These are phyloP conservation scores for Sanguinoderma infundibulare DNA, from an alignment of 1,284 basidiomycete species.

Conservation along the genomic window DNA sequence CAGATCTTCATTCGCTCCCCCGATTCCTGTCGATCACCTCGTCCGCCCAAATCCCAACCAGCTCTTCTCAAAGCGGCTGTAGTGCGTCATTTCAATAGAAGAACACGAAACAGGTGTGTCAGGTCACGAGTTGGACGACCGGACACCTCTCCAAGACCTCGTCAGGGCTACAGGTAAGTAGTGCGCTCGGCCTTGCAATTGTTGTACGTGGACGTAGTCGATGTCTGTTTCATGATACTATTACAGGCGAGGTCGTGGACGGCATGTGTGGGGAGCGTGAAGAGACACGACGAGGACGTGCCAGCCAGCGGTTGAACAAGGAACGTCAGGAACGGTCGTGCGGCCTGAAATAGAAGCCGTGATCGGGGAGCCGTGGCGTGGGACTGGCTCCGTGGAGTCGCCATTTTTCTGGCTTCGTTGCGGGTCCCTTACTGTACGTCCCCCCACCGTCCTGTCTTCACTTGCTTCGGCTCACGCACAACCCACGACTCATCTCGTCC, in stretches of 20 bases:
- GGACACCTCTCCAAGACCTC: conserved; percentile 17
- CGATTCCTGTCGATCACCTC: too few species aligned
- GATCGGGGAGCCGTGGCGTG: background rate
- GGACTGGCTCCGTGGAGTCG: conserved; percentile 6
- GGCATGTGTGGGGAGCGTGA: conserved; percentile 10
- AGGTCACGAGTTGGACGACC: conserved; percentile 17
- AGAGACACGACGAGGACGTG: conserved; percentile 3
- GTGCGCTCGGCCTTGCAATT: too few species aligned
- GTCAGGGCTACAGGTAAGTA: conserved; percentile 7
- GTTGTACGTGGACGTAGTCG: too few species aligned
- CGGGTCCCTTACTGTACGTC: conserved; percentile 21
- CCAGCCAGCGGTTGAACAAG: too few species aligned
- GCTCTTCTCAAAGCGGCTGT: too few species aligned
- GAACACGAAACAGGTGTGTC: conserved; percentile 1
- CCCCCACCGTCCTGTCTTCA: conserved; percentile 19
- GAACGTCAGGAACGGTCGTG: background rate
- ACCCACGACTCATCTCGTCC: conserved; percentile 17
- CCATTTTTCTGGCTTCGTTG: conserved; percentile 7
- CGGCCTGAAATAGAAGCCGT: background rate
- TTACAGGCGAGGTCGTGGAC: conserved; percentile 6
- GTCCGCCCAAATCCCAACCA: too few species aligned
- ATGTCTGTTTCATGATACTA: conserved; percentile 8
- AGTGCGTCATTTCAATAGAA: background rate
- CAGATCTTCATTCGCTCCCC: too few species aligned
- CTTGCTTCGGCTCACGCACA: conserved; percentile 12